phyloP scores from a whole-genome alignment of 768 basidiomycete genomes.

The Termitomyces sp. region DNA sequence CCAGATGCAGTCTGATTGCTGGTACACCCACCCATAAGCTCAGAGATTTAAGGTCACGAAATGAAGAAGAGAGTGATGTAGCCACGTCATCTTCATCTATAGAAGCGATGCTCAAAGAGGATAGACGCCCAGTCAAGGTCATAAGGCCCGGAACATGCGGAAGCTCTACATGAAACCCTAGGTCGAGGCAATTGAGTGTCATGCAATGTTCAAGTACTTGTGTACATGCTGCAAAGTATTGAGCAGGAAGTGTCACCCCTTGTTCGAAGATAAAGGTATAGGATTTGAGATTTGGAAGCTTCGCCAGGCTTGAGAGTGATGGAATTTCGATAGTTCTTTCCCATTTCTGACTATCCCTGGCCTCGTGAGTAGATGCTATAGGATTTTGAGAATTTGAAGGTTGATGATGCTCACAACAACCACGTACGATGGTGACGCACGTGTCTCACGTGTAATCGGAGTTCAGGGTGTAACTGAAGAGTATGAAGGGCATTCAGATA shows the following conservation, averaged over 20 bases:
- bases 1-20: background rate
- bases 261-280: slow-evolving; percentile 5
- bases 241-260: background rate
- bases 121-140: background rate
- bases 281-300: slow-evolving; percentile 2
- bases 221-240: slow-evolving; percentile 1
- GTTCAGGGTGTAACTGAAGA: background rate
- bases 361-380: slow-evolving; percentile 5
- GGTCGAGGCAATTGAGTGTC: background rate
- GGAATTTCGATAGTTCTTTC: background rate
- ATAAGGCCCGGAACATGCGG: background rate
- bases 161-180: slow-evolving; percentile 1
- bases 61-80: background rate
- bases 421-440: slow-evolving; percentile 4
- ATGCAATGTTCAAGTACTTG: background rate
- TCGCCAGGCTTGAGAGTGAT: background rate
- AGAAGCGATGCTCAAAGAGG: slow-evolving; percentile 1
- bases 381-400: background rate
- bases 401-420: no score
- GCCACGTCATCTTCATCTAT: background rate
- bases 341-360: slow-evolving; percentile 1
- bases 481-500: slow-evolving; percentile 6
- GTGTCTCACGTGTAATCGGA: background rate
- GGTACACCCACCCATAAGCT: background rate
- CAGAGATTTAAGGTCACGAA: background rate